phyloP scores from a whole-genome alignment of 345 rosid genomes.

The Microcos paniculata region DNA sequence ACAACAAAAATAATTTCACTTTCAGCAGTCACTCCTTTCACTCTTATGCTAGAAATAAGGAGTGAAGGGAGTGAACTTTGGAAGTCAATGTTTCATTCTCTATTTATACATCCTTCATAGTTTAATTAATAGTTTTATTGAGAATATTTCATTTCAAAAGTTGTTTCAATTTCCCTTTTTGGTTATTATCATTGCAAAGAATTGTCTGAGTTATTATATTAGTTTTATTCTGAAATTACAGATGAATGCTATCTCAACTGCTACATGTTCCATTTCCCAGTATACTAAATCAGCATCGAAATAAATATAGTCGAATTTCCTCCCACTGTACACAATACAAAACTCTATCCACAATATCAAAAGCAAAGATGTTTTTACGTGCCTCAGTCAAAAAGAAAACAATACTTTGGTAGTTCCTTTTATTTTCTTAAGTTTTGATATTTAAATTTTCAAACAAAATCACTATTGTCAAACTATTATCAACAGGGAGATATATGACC shows the following conservation, averaged over 20 bases:
- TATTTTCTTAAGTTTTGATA: background rate
- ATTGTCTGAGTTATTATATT: no score
- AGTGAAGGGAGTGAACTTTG: background rate
- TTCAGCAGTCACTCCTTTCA: background rate
- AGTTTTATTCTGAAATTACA: no score
- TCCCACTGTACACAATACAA: background rate
- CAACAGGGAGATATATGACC: constrained; percentile 64
- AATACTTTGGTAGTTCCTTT: background rate
- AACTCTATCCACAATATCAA: background rate
- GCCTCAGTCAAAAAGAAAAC: background rate
- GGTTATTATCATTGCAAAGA: background rate
- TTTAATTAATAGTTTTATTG: background rate
- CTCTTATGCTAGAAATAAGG: background rate
- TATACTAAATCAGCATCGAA: no score
- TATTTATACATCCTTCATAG: no score
- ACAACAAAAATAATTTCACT: background rate
- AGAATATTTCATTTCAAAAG: background rate
- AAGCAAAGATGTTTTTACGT: background rate
- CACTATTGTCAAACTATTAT: background rate
- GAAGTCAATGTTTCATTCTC: no score
- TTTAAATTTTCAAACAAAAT: background rate
- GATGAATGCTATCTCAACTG: no score
- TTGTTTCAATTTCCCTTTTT: background rate
- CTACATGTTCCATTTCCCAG: no score
- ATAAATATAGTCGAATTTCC: no score